phyloP scores from a whole-genome alignment of 495 filamentous ascomycete genomes.

The Penicillium alfredii region DNA sequence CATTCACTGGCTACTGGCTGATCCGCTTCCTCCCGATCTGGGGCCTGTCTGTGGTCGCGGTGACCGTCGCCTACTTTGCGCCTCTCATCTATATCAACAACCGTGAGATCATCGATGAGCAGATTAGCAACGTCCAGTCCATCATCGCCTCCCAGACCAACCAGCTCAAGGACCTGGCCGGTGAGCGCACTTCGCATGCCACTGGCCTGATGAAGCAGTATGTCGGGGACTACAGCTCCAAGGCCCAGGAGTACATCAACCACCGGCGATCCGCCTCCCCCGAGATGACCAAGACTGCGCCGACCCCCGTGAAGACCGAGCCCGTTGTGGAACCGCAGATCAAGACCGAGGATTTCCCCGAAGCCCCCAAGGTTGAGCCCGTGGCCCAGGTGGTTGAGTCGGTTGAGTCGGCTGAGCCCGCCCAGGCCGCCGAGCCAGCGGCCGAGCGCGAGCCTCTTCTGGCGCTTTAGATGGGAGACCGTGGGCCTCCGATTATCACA shows the following conservation, averaged over 20 bases:
- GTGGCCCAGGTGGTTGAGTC: conserved; percentile 37
- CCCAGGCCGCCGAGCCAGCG: conserved; percentile 11
- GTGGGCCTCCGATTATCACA: too few species aligned
- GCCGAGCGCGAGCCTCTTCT: conserved; percentile 32
- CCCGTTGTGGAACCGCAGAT: conserved; percentile 17
- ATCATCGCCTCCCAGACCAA: conserved; percentile 73
- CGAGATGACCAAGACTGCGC: conserved; percentile 34
- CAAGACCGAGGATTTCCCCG: conserved; percentile 27
- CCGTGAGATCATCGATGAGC: conserved; percentile 85
- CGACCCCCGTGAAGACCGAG: conserved; percentile 5
- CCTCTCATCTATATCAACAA: conserved; percentile 90
- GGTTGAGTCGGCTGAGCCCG: conserved; percentile 22
- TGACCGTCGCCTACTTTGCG: conserved; percentile 72
- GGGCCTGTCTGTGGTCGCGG: conserved; percentile 76
- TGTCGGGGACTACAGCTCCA: conserved; percentile 74
- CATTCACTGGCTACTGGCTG: conserved; percentile 86
- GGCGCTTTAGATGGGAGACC: conserved; percentile 28
- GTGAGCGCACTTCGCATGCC: conserved; percentile 72
- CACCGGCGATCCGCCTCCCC: conserved; percentile 45
- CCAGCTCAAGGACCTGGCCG: conserved; percentile 73
- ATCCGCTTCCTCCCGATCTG: conserved; percentile 92
- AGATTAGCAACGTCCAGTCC: conserved; percentile 65
- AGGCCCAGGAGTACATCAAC: conserved; percentile 71
- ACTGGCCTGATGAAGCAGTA: conserved; percentile 74
- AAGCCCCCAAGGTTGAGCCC: conserved; percentile 50